These are phyloP conservation scores for Bryoerythrophyllum caledonicum DNA, from an alignment of 225 moss, liverwort and hornwort genomes.

Conservation along the genomic window DNA sequence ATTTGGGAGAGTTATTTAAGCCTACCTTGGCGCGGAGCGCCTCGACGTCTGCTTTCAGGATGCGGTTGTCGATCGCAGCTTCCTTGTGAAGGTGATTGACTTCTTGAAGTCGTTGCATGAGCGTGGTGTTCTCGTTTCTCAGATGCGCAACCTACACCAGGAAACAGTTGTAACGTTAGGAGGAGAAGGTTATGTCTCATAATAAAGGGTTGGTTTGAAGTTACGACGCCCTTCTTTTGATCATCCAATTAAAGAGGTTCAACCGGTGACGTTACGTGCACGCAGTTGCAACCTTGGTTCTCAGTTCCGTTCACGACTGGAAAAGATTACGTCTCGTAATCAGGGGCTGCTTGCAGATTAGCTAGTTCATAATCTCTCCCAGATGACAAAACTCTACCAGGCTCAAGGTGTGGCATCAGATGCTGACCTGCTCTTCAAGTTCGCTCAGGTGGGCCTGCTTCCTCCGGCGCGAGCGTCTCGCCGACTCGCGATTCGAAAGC, in stretches of 20 bases:
- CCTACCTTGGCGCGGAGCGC: constrained; percentile 86
- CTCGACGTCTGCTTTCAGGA: constrained; percentile 87
- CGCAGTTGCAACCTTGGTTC: too few species aligned
- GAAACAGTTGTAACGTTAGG: background rate
- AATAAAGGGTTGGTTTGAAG: too few species aligned
- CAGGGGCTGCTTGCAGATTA: too few species aligned
- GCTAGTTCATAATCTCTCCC: background rate
- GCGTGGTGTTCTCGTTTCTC: constrained; percentile 64
- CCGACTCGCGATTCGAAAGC: constrained; percentile 96
- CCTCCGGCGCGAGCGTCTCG: constrained; percentile 83
- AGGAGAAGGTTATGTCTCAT: too few species aligned
- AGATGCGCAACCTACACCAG: constrained; percentile 69
- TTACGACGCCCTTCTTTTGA: too few species aligned
- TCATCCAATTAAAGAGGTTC: too few species aligned
- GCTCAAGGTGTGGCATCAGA: background rate
- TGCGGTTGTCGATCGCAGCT: constrained; percentile 85
- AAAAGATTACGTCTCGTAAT: too few species aligned
- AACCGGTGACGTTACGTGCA: too few species aligned
- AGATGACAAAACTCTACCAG: background rate
- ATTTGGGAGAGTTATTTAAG: too few species aligned
- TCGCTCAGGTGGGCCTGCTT: constrained; percentile 95
- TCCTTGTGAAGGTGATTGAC: constrained; percentile 77
- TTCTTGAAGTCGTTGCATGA: constrained; percentile 65
- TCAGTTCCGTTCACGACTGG: too few species aligned
- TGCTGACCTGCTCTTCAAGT: constrained; percentile 73